Evolutionary conservation across 805 yeast species (phyloP), one percentile per base, ranked within the genome.

Genomic region (Saccharomycopsis amapae): DNA sequence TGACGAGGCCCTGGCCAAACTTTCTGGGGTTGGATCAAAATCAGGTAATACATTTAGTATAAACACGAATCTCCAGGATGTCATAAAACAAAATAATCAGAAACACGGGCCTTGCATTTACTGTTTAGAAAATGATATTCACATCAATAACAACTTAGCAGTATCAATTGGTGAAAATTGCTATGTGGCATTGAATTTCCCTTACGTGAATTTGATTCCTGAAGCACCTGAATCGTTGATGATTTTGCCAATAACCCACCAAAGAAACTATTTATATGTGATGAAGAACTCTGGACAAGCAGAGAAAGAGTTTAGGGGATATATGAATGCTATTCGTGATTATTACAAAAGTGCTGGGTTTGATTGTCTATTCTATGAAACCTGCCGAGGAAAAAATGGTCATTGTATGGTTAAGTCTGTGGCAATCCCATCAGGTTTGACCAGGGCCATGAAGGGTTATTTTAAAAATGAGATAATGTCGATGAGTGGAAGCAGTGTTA

Each of bases 351-450:
- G 57, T 3, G 60, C 46, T 51, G 61, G 54, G 38, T 63, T 56
- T 45, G 64, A 65, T 4, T 70, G 69, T 2, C 42, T 73, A 6
- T 74, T 73, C 48, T 73, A 72, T 53, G 79, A 73, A 53, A 64
- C 61, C 25, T 31, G 33, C 13, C 68, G 74, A 1, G 58, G 64
- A 2, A 44, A 55, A 12, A 50, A 53, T 5, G 51, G 55, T 4
- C 79, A 73, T 52, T 69, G 72, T 15, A 55, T 62, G 2, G 69
- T 73, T 9, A 57, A 58, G 35, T 73, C 72, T 1, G 60, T 73
- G 2, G 77, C 79, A 0, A 48, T 73, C 1, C 69, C 75, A 2
- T 40, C 55, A 26, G 51, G 61, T 2, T 44, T 65, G 19, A 50
- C 60, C 1, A 50, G 47, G 6, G 54, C 58, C 1, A 62, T 72